Evolutionary conservation across 2,329 filamentous ascomycete species (phyloP).

Genomic region (Hysterium pulicare): DNA sequence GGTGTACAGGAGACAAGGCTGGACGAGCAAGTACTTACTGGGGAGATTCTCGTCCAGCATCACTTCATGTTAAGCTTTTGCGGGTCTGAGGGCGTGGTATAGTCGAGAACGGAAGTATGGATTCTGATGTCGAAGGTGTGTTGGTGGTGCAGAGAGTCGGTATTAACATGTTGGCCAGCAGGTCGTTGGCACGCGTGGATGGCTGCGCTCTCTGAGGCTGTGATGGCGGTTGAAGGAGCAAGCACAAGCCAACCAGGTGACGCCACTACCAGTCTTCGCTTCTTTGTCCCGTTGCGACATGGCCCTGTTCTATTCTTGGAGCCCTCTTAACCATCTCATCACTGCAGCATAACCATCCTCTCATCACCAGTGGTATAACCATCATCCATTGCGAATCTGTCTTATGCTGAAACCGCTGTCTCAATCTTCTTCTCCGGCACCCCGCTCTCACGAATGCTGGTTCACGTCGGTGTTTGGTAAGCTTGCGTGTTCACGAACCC

Average conservation of each 20-base stretch:
- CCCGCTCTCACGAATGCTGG: too few relatives aligned
- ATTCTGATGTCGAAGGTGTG: not conserved
- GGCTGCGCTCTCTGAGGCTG: not conserved
- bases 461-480: too few relatives aligned
- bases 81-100: not conserved
- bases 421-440: too few relatives aligned
- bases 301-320: too few relatives aligned
- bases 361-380: too few relatives aligned
- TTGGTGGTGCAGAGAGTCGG: not conserved
- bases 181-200: not conserved
- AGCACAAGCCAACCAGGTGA: not conserved
- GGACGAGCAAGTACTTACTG: slow-evolving; percentile 49
- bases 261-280: not conserved
- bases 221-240: not conserved
- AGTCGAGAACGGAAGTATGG: not conserved
- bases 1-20: slow-evolving; percentile 46
- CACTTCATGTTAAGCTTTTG: slow-evolving; percentile 15
- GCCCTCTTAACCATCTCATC: too few relatives aligned
- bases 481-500: not conserved
- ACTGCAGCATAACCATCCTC: too few relatives aligned
- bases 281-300: too few relatives aligned
- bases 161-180: not conserved
- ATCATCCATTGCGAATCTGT: too few relatives aligned
- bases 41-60: slow-evolving; percentile 97
- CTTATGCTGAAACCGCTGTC: too few relatives aligned